Conservation (phyloP, 257 asterid genomes). For the Agastache rugosa region DNA sequence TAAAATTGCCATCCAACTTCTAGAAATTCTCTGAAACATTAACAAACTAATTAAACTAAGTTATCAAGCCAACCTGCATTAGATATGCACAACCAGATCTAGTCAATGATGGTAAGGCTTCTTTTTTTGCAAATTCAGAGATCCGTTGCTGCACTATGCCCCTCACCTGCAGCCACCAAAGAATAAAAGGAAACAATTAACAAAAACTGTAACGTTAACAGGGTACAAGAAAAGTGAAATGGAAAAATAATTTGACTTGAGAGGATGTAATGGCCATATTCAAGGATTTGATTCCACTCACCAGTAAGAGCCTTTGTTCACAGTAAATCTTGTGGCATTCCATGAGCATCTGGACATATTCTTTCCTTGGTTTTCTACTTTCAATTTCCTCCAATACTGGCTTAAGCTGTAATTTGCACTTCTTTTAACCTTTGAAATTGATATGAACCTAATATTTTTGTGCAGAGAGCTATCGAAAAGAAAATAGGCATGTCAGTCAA, state of each 20-base stretch:
- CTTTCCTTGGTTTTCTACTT: slow-evolving; percentile 92
- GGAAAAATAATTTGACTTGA: slow-evolving; percentile 22
- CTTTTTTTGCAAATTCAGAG: slow-evolving; percentile 88
- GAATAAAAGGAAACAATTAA: slow-evolving; percentile 11
- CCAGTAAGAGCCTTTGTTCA: slow-evolving; percentile 95
- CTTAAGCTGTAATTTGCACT: slow-evolving; percentile 73
- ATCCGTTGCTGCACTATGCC: slow-evolving; percentile 89
- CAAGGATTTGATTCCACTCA: slow-evolving; percentile 46
- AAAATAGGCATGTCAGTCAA: slow-evolving; percentile 32
- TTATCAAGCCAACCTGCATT: slow-evolving; percentile 75
- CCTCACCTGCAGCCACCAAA: slow-evolving; percentile 64
- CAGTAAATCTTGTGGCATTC: slow-evolving; percentile 98
- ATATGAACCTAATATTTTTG: slow-evolving; percentile 10
- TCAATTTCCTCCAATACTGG: slow-evolving; percentile 93
- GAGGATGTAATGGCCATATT: slow-evolving; percentile 4
- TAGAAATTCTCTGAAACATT: slow-evolving; percentile 21
- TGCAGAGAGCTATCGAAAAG: slow-evolving; percentile 20
- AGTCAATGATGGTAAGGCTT: slow-evolving; percentile 84
- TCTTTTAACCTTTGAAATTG: slow-evolving; percentile 22
- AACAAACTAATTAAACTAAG: slow-evolving; percentile 15
- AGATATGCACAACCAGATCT: slow-evolving; percentile 99
- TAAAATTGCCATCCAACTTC: slow-evolving; percentile 16
- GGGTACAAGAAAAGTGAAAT: not conserved
- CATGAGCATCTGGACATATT: slow-evolving; percentile 82
- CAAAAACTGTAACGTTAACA: not conserved